Percentiles rank a stretch among this genome's conserved stretches.
These are phyloP conservation scores for Thymus mandschuricus DNA, from an alignment of 257 asterid species.

Conservation along the genomic window DNA sequence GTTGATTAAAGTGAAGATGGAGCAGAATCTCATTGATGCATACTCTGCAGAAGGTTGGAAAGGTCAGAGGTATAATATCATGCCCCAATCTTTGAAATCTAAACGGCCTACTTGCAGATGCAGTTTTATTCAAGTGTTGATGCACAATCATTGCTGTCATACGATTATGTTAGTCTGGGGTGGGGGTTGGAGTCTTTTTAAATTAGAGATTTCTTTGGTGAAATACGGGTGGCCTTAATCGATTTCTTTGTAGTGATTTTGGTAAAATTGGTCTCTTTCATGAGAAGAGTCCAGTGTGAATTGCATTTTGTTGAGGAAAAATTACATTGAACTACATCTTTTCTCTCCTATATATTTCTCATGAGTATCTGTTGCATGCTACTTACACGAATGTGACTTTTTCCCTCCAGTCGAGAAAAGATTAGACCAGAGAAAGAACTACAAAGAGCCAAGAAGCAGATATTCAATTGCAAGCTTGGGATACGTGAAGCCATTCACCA, in stretches of 20 bases:
- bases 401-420: constrained; percentile 82
- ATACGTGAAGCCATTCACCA: constrained; percentile 90
- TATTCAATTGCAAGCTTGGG: constrained; percentile 87
- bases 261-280: constrained; percentile 7
- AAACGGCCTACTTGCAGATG: constrained; percentile 23
- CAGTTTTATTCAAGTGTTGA: constrained; percentile 8
- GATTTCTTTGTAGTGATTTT: constrained; percentile 9
- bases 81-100: not conserved
- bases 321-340: constrained; percentile 10
- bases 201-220: constrained; percentile 4
- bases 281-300: constrained; percentile 18
- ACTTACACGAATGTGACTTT: constrained; percentile 32
- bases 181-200: constrained; percentile 7
- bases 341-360: not conserved
- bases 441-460: constrained; percentile 81
- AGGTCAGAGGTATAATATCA: constrained; percentile 85
- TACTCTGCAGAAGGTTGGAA: constrained; percentile 98
- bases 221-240: not conserved
- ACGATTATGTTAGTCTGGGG: constrained; percentile 10
- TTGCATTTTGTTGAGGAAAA: constrained; percentile 1
- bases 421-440: constrained; percentile 87
- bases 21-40: constrained; percentile 97
- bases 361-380: constrained; percentile 4
- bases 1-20: constrained; percentile 81
- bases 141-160: not conserved